phyloP scores from a whole-genome alignment of 257 asterid species.

The Lantana camara region DNA sequence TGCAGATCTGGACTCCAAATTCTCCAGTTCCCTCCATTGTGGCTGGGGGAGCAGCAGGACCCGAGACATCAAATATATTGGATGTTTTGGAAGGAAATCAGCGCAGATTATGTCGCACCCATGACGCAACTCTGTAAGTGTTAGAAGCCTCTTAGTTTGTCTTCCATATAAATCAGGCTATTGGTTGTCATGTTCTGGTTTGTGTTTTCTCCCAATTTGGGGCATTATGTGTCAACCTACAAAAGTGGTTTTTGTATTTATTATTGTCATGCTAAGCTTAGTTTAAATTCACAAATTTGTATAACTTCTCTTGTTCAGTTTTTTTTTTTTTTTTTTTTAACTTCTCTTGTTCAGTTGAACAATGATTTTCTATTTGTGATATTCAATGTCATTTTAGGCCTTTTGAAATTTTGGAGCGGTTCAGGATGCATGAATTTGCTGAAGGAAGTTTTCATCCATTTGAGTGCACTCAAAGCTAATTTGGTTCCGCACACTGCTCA shows the following conservation, averaged over 20 bases:
- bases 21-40: conserved; percentile 74
- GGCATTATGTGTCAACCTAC: background rate
- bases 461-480: conserved; percentile 94
- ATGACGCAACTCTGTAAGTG: conserved; percentile 73
- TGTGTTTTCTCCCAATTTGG: conserved; percentile 10
- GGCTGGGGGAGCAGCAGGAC: conserved; percentile 74
- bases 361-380: background rate
- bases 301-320: background rate
- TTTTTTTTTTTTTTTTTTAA: background rate
- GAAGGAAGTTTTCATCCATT: conserved; percentile 92
- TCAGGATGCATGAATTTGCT: conserved; percentile 83
- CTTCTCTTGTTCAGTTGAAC: conserved; percentile 9
- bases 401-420: conserved; percentile 83
- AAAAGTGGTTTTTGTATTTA: background rate
- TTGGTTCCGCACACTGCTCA: conserved; percentile 4
- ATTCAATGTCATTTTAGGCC: conserved; percentile 63
- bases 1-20: conserved; percentile 91
- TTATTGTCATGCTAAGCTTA: background rate
- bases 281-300: too few species aligned
- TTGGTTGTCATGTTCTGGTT: conserved; percentile 7
- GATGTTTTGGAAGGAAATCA: conserved; percentile 88
- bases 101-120: conserved; percentile 62
- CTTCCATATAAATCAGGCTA: background rate
- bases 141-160: conserved; percentile 22
- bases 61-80: conserved; percentile 63